phyloP scores from a whole-genome alignment of 345 rosid genomes.

The Adansonia digitata region DNA sequence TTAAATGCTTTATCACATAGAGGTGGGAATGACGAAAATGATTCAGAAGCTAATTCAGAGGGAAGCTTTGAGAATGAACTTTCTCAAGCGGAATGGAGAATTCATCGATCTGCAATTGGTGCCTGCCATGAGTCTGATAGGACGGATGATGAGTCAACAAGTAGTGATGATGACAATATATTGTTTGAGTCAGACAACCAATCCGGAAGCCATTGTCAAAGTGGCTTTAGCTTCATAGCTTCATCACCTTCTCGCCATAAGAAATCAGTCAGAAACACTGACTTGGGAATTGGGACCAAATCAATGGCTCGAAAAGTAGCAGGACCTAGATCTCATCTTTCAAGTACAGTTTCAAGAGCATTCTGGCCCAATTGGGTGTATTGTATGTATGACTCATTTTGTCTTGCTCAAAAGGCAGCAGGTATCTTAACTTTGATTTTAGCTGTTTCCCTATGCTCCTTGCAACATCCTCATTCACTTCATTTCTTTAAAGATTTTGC shows the following conservation, averaged over 20 bases:
- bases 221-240: constrained; percentile 26
- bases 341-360: constrained; percentile 51
- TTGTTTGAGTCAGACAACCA: constrained; percentile 30
- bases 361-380: constrained; percentile 93
- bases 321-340: constrained; percentile 34
- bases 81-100: constrained; percentile 54
- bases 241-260: constrained; percentile 26
- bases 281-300: constrained; percentile 25
- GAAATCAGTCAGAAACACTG: constrained; percentile 19
- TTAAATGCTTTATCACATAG: constrained; percentile 31
- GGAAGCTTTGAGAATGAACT: constrained; percentile 82
- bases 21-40: constrained; percentile 36
- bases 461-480: constrained; percentile 3
- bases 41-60: constrained; percentile 58
- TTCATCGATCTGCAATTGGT: constrained; percentile 59
- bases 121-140: constrained; percentile 30
- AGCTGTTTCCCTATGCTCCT: not conserved
- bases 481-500: constrained; percentile 4
- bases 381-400: constrained; percentile 73
- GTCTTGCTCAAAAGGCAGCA: constrained; percentile 82
- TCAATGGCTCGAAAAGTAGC: constrained; percentile 29
- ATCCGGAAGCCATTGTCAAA: constrained; percentile 22
- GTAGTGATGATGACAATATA: constrained; percentile 64
- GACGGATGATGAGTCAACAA: constrained; percentile 53
- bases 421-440: constrained; percentile 41